Percentiles rank a stretch among this genome's conserved stretches.
phyloP scores from a whole-genome alignment of 1,284 basidiomycete genomes.

The Hemileia vastatrix region DNA sequence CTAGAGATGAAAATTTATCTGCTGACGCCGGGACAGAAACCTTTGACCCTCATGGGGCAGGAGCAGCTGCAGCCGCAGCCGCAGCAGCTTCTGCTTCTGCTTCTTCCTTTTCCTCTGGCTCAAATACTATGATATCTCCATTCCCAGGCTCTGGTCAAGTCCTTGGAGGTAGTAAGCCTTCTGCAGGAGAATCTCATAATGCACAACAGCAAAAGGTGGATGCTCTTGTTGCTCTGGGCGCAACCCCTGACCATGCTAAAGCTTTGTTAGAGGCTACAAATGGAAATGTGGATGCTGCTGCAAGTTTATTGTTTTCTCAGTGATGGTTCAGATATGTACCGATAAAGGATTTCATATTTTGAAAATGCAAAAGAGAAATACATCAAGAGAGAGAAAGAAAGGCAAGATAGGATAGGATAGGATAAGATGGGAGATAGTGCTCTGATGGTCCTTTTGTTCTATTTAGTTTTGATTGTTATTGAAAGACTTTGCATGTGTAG shows the following conservation, averaged over 20 bases:
- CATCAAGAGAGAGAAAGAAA: no score
- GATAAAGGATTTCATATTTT: no score
- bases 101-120: constrained; percentile 1
- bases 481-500: no score
- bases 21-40: constrained; percentile 23
- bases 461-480: no score
- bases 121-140: background rate
- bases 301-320: constrained; percentile 65
- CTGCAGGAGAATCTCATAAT: constrained; percentile 29
- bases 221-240: constrained; percentile 62
- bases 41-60: constrained; percentile 14
- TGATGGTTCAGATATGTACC: no score
- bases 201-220: constrained; percentile 36
- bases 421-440: no score
- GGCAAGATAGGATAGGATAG: no score
- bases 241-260: constrained; percentile 62
- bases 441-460: no score
- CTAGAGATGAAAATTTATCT: constrained; percentile 47
- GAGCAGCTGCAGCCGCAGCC: constrained; percentile 1
- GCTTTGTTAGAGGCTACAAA: constrained; percentile 64
- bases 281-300: constrained; percentile 80
- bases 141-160: constrained; percentile 2
- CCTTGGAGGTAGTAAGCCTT: background rate
- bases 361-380: no score
- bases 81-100: background rate